Evolutionary conservation across 345 rosid genomes (phyloP).

Genomic region (Brassica carinata): DNA sequence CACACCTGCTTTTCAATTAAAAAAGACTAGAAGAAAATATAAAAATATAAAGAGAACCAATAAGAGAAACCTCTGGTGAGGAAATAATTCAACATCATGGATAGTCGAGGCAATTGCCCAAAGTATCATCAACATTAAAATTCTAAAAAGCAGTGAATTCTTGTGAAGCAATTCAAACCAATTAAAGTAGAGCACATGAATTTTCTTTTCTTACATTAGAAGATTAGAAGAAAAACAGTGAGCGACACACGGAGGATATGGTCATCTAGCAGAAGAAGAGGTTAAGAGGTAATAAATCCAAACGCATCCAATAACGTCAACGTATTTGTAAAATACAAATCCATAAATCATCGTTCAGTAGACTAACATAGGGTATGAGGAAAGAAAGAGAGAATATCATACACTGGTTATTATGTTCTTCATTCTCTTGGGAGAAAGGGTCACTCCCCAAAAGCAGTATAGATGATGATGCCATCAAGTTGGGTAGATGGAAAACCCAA

Average conservation of each 20-base stretch:
- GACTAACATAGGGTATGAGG: neutral
- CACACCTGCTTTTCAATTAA: slow-evolving; percentile 63
- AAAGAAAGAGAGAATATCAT: slow-evolving; percentile 8
- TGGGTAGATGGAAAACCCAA: slow-evolving; percentile 64
- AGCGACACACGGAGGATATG: neutral
- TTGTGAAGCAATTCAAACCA: neutral
- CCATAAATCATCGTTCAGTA: neutral
- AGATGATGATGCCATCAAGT: slow-evolving; percentile 63
- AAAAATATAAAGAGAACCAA: neutral
- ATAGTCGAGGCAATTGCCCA: neutral
- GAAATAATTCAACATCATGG: neutral
- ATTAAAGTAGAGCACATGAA: neutral
- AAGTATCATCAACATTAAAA: slow-evolving; percentile 7
- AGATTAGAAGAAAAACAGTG: neutral
- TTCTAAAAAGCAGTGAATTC: neutral
- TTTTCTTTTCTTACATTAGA: neutral
- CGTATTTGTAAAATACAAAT: neutral
- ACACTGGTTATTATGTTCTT: slow-evolving; percentile 52
- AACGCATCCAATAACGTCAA: neutral
- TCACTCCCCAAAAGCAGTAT: slow-evolving; percentile 58
- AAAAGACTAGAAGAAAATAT: slow-evolving; percentile 5
- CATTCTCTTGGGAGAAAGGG: slow-evolving; percentile 44
- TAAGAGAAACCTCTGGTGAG: neutral
- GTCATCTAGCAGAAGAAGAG: slow-evolving; percentile 7
- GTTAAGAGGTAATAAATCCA: neutral